Base-by-base conservation (phyloP, 2,329 filamentous ascomycete species). In the Sporothrix pseudoabietina region DNA sequence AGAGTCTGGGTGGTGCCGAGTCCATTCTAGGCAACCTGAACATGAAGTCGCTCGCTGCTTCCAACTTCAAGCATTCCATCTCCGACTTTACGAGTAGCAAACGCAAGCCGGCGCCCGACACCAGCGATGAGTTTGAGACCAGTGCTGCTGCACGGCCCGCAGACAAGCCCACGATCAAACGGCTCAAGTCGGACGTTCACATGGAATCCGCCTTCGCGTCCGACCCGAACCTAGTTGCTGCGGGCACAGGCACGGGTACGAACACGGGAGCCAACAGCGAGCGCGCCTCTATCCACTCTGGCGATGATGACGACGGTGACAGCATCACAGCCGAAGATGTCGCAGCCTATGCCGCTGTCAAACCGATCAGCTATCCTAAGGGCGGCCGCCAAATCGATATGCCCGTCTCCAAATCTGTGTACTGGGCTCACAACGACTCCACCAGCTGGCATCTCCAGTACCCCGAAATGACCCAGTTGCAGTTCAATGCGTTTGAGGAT, bases 391-490 rank as follows among this genome's bases (percentile, higher is more conserved):
- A 87, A 76, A 87, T 90, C 55, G 87, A 90, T 76, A 81, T 83
- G 26, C 86, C 87, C 4, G 84, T 89, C 14, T 82, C 84, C 76
- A 89, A 90, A 75, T 83, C 82, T 7, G 83, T 83, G 0, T 91
- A 87, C 77, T 91, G 89, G 89, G 84, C 86, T 65, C 80, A 82
- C 3, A 82, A 83, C 61, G 85, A 90, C 76, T 82, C 82, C 72
- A 81, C 78, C 26, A 89, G 87, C 0, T 89, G 88, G 84, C 89
- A 91, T 75, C 82, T 89, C 4, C 79, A 87, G 69, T 91, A 91
- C 76, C 89, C 89, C 0, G 86, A 89, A 75, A 90, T 91, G 87
- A 89, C 86, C 0, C 85, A 87, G 72, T 81, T 88, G 7, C 88
- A 91, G 75, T 85, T 86, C 72, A 84, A 86, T 47, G 86, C 85